Evolutionary conservation across 1,139 yeast species (phyloP), one percentile per base, ranked within the genome.

Genomic region (Yamadazyma jaroonii): DNA sequence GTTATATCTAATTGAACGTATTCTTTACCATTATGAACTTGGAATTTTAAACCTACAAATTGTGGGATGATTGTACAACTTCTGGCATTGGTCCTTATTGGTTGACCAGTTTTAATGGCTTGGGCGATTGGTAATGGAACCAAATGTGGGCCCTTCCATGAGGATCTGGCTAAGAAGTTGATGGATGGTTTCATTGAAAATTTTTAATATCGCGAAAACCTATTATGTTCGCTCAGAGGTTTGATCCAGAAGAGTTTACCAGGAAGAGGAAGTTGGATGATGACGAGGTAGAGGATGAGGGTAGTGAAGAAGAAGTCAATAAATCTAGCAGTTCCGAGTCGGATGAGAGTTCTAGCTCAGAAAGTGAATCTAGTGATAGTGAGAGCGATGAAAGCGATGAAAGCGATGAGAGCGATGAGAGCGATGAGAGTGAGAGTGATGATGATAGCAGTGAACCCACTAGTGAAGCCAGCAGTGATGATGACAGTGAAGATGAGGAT

Each of bases 1-100:
- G 85, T 79, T 25, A 92, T 77, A 50, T 84, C 90, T 35, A 92
- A 76, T 39, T 89, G 90, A 35, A 89, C 95, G 57, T 90, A 92
- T 49, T 89, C 95, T 61, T 84, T 86, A 27, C 98, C 98, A 62
- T 92, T 92, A 64, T 92, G 98, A 32, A 92, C 86, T 63, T 92
- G 96, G 62, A 92, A 92, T 54, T 81, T 84, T 43, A 89, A 72
- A 6, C 98, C 98, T 26, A 92, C 96, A 64, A 92, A 90, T 59
- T 87, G 95, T 15, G 98, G 98, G 38, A 92, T 69, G 41, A 92
- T 86, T 15, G 97, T 92, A 57, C 97, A 92, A 30, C 94, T 73
- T 58, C 98, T 77, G 33, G 97, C 97, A 54, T 89, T 88, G 21
- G 98, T 92, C 64, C 97, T 76, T 44, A 92, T 86, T 8, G 97